Evolutionary conservation across 441 rosid genomes (phyloP).

Genomic region (Gossypium schwendimanii): DNA sequence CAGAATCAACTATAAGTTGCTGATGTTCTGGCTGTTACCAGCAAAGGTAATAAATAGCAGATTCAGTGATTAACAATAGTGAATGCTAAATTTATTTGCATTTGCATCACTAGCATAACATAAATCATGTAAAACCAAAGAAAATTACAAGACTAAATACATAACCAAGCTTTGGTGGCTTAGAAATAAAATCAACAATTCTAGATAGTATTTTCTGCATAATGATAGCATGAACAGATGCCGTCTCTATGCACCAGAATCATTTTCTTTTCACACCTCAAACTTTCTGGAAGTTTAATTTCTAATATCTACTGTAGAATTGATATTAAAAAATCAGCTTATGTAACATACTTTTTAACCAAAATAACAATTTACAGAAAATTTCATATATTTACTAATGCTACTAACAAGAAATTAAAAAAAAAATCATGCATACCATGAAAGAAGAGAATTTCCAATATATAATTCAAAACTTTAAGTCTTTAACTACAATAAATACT

Average conservation of each 20-base stretch:
- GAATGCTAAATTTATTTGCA: neutral
- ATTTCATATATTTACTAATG: neutral
- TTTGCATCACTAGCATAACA: neutral
- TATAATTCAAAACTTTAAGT: neutral
- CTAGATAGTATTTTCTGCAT: neutral
- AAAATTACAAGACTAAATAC: neutral
- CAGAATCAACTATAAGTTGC: neutral
- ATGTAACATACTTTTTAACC: neutral
- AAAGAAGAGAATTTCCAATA: neutral
- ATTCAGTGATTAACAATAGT: neutral
- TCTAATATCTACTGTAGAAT: neutral
- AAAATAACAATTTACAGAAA: neutral
- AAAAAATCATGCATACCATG: neutral
- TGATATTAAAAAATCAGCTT: neutral
- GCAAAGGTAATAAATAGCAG: neutral
- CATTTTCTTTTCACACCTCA: neutral
- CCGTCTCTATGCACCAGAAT: neutral
- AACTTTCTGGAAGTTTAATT: neutral
- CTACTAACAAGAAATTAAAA: neutral
- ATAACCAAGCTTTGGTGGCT: neutral
- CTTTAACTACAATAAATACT: conserved; percentile 6
- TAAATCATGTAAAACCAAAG: neutral
- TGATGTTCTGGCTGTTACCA: neutral
- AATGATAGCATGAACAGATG: neutral
- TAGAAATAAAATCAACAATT: neutral